Evolutionary conservation across 345 rosid species (phyloP), one percentile per base, ranked within the genome.

Genomic region (Acer negundo): DNA sequence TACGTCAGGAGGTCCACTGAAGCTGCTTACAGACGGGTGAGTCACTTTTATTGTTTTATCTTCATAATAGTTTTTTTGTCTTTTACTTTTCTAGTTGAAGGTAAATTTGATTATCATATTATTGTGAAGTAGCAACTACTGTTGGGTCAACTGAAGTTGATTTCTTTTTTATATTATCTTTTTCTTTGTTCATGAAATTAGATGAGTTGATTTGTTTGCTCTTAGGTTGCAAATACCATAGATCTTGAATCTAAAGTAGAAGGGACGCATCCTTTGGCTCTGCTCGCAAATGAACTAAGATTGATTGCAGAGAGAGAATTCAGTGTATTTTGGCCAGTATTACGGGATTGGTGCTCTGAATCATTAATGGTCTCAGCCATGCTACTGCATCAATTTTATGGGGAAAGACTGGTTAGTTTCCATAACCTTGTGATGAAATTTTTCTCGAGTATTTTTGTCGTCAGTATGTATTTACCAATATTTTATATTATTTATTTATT

Each of bases 381-480:
- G 79, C 73, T 82, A 71, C 80, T 95, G 84, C 97, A 95, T 80
- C 90, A 87, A 61, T 88, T 86, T 81, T 95, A 87, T 82, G 95
- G 98, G 85, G 92, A 90, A 91, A 91, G 86, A 88, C 89, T 95
- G 99, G 99, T 95, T 84, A 75, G 95, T 82, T 73, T 73, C 56
- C 53, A 8, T 75, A 47, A 55, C 49, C 53, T n/a, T 65, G 68
- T 78, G 62, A 70, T 70, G 56, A 42, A 67, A 70, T 72, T 75
- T 49, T 19, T 67, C 58, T 35, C 6, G 15, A 65, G n/a, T 80
- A 10, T 72, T 7, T 65, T 80, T 66, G 65, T 68, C 13, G 38
- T 69, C 79, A 75, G 69, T 77, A 63, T 35, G 59, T 55, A 31
- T 82, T 42, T 67, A 72, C 44, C 40, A 44, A 67, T 62, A 59